Evolutionary conservation across 1,284 basidiomycete genomes (phyloP).

Genomic region (Melampsora occidentalis): DNA sequence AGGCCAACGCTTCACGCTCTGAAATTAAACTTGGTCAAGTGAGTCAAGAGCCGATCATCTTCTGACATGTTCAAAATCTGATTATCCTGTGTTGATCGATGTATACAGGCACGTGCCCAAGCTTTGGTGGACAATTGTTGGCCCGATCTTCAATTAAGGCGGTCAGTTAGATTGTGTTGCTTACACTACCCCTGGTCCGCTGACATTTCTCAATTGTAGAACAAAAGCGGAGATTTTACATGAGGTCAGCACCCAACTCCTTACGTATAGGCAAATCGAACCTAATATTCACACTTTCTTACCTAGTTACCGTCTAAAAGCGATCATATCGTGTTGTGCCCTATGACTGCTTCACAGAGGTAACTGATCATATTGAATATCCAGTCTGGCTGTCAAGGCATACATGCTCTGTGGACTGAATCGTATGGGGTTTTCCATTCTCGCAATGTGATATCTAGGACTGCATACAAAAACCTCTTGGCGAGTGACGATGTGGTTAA

Average conservation of each 20-base stretch:
- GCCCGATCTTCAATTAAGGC: conserved; percentile 38
- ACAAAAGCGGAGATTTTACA: conserved; percentile 40
- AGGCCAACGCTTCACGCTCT: conserved; percentile 32
- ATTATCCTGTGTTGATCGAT: neutral
- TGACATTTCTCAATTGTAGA: conserved; percentile 5
- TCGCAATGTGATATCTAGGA: neutral
- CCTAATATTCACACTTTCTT: conserved; percentile 1
- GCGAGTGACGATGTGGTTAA: conserved; percentile 31
- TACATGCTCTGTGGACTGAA: too few species aligned
- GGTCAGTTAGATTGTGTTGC: neutral
- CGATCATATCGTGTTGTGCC: conserved; percentile 39
- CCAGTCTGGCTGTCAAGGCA: too few species aligned
- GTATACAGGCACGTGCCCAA: conserved; percentile 11
- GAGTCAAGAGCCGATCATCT: neutral
- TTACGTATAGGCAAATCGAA: neutral
- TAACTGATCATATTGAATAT: neutral
- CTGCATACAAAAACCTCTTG: conserved; percentile 30
- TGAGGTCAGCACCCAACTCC: conserved; percentile 19
- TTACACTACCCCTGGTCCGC: too few species aligned
- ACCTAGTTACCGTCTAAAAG: conserved; percentile 22
- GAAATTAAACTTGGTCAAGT: conserved; percentile 26
- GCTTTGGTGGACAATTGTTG: conserved; percentile 39
- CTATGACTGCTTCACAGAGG: conserved; percentile 31
- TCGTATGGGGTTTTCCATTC: too few species aligned
- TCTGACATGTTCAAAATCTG: neutral